Percentiles rank a stretch among this genome's conserved stretches.
Evolutionary conservation across 2,329 filamentous ascomycete genomes (phyloP).

Genomic region (Mycosphaerella sp.): DNA sequence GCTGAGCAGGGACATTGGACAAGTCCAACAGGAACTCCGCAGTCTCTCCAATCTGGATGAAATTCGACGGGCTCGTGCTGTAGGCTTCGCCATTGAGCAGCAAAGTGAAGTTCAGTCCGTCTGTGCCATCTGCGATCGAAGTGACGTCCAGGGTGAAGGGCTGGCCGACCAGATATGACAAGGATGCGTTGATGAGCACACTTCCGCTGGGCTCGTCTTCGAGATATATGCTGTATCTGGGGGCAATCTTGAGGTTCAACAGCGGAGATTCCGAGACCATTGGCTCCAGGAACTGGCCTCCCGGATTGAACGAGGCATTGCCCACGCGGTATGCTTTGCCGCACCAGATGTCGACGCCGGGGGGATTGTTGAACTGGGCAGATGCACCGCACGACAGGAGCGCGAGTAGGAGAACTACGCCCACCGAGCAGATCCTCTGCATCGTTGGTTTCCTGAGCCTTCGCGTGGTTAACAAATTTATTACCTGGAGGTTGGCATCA

Average conservation of each 20-base stretch:
- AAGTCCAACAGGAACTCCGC: neutral
- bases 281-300: slow-evolving; percentile 37
- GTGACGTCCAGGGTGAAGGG: too few species aligned
- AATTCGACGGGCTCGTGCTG: slow-evolving; percentile 43
- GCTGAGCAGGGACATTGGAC: neutral
- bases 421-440: too few species aligned
- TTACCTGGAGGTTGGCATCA: too few species aligned
- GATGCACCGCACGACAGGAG: neutral
- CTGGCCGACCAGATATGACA: neutral
- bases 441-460: too few species aligned
- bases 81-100: slow-evolving; percentile 43
- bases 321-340: slow-evolving; percentile 41
- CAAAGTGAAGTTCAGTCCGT: slow-evolving; percentile 24
- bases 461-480: too few species aligned
- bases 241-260: slow-evolving; percentile 30
- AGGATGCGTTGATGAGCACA: neutral
- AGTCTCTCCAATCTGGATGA: neutral
- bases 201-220: neutral
- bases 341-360: slow-evolving; percentile 45
- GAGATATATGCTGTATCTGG: neutral
- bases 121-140: too few species aligned
- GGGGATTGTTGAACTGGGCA: slow-evolving; percentile 20
- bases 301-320: slow-evolving; percentile 42
- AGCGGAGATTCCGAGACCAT: slow-evolving; percentile 33
- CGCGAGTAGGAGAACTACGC: too few species aligned